phyloP scores from a whole-genome alignment of 2,329 filamentous ascomycete genomes.

The Cadophora luteo-olivacea region DNA sequence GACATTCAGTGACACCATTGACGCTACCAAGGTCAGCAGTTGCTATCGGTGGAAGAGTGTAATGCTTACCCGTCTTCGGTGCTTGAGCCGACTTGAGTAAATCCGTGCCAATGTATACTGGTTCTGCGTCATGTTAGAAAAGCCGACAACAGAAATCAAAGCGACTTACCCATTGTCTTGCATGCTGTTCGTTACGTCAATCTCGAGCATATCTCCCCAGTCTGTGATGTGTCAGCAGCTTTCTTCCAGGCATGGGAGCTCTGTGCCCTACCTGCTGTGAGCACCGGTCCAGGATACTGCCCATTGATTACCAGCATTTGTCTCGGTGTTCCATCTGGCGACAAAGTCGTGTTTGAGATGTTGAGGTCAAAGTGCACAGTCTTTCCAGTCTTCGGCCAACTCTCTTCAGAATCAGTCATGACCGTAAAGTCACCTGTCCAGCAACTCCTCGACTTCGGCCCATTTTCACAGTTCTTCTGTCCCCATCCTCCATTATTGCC shows the following conservation, averaged over 20 bases:
- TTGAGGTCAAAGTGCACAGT: conserved; percentile 27
- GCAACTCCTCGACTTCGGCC: conserved; percentile 22
- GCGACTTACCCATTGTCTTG: conserved; percentile 55
- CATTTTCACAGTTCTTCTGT: conserved; percentile 19
- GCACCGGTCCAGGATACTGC: conserved; percentile 43
- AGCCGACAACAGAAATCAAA: conserved; percentile 40
- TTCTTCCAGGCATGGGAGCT: too few species aligned
- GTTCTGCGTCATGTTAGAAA: conserved; percentile 40
- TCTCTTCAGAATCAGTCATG: conserved; percentile 25
- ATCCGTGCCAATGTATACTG: conserved; percentile 53
- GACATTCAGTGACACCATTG: conserved; percentile 65
- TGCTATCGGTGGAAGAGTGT: conserved; percentile 46
- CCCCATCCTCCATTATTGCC: conserved; percentile 19
- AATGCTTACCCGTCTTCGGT: conserved; percentile 49
- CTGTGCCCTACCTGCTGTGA: conserved; percentile 40
- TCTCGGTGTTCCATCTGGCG: conserved; percentile 47
- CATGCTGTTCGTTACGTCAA: conserved; percentile 68
- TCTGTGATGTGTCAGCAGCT: conserved; percentile 18
- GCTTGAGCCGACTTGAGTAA: conserved; percentile 53
- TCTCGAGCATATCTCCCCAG: conserved; percentile 53
- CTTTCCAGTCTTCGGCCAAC: conserved; percentile 28
- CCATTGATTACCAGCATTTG: conserved; percentile 59
- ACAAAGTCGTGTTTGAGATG: conserved; percentile 30
- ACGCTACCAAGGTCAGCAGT: conserved; percentile 49
- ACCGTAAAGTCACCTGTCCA: conserved; percentile 26